Base-by-base conservation (phyloP, 495 filamentous ascomycete species). In the Tuber aestivum region DNA sequence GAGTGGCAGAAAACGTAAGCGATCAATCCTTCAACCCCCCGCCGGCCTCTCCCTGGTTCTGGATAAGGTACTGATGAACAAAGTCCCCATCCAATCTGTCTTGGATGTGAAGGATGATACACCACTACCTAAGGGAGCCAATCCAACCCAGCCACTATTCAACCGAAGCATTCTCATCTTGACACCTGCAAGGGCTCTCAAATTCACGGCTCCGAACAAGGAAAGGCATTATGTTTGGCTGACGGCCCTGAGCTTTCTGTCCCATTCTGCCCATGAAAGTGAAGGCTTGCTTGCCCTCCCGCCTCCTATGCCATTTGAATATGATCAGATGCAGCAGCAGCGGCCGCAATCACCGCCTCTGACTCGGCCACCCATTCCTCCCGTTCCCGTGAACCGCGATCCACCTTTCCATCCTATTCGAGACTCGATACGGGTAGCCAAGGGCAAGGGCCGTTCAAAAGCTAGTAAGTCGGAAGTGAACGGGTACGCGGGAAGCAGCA, bases 171-270 rank as follows among this genome's bases (percentile, higher is more conserved):
- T 99, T 80, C 85, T 99, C 45, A 96, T 99, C 75, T 85, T 99
- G 35, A 98, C 95, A 20, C 95, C 96, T 10, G 91, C 95, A 78
- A 89, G 95, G 75, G 95, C 95, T 41, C 89, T 99, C 71, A 99
- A 99, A 83, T 97, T 99, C 84, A 99, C 96, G 0, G 93, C 95
- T 21, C 85, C 88, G 23, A 91, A 89, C 21, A 85, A 89, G 41
- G 95, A 97, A 75, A 90, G 96, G 27, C 95, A 99, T 84, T 97
- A 96, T 79, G 87, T 97, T 75, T 99, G 95, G 95, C 86, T 99
- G 23, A 97, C 92, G 45, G 93, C 95, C 3, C 87, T 99, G 21
- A 97, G 94, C 1, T 99, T 97, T 87, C 86, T 99, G 56, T 93
- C 93, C 41, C 93, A 97, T 82, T 94, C 94, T 6, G 87, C 90